Percentiles rank a stretch among this genome's conserved stretches.
Conservation (phyloP, 306 rosid species). For the Glycine tomentella region DNA sequence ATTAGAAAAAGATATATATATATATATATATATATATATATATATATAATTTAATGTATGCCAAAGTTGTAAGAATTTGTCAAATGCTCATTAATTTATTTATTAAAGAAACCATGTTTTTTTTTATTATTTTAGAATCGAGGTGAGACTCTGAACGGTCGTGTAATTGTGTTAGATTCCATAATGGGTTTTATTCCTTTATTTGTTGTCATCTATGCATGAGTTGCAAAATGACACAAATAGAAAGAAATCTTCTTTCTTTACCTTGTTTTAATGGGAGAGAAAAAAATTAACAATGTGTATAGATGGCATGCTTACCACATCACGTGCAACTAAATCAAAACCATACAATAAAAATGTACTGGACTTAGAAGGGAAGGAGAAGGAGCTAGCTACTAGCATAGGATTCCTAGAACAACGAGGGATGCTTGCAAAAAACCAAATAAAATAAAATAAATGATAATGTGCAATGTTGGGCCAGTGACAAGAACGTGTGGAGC, state of each 20-base stretch:
- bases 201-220: conserved; percentile 39
- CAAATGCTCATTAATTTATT: conserved; percentile 6
- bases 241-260: neutral
- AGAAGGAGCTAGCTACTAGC: conserved; percentile 24
- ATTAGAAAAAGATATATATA: no score
- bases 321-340: conserved; percentile 41
- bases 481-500: conserved; percentile 50
- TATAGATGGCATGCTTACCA: conserved; percentile 10
- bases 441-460: neutral
- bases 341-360: conserved; percentile 19
- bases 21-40: no score
- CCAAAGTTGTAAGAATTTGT: neutral
- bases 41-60: neutral
- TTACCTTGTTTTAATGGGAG: neutral
- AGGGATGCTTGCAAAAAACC: conserved; percentile 8
- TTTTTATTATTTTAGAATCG: neutral
- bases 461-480: conserved; percentile 44
- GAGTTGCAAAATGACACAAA: conserved; percentile 14
- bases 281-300: neutral
- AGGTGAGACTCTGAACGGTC: neutral
- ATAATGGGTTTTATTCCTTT: conserved; percentile 31
- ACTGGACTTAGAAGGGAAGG: conserved; percentile 1
- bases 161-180: conserved; percentile 42
- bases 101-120: neutral
- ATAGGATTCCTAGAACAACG: conserved; percentile 47